These are phyloP conservation scores for Globisporangium barbulae DNA, from an alignment of 352 stramenopile genomes.

Conservation along the genomic window DNA sequence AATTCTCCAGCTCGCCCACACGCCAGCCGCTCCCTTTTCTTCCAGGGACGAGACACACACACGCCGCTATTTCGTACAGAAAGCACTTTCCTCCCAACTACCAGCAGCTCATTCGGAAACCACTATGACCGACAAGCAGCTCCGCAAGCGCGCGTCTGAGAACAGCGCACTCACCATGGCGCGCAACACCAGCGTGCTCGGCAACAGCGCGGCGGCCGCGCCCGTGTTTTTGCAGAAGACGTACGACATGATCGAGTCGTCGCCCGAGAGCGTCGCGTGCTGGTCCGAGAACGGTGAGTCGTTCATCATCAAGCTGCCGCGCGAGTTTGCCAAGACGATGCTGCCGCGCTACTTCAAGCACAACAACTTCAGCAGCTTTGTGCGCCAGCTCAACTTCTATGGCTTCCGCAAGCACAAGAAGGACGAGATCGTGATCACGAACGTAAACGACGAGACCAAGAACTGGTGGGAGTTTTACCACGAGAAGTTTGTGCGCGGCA, in stretches of 20 bases:
- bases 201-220: slow-evolving; percentile 21
- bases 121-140: slow-evolving; percentile 11
- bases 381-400: slow-evolving; percentile 94
- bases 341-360: slow-evolving; percentile 94
- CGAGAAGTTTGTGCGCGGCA: slow-evolving; percentile 85
- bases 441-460: slow-evolving; percentile 70
- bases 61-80: not conserved
- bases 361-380: slow-evolving; percentile 93
- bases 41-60: not conserved
- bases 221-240: slow-evolving; percentile 92
- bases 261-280: slow-evolving; percentile 59
- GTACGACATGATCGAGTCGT: slow-evolving; percentile 93
- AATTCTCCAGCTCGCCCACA: slow-evolving; percentile 6
- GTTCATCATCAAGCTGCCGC: slow-evolving; percentile 91
- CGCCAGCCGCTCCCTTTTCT: not conserved
- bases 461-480: slow-evolving; percentile 93
- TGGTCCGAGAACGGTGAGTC: slow-evolving; percentile 82
- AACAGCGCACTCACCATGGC: slow-evolving; percentile 19
- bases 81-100: not conserved
- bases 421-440: slow-evolving; percentile 83
- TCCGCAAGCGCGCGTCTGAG: slow-evolving; percentile 5
- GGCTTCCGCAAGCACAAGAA: slow-evolving; percentile 93
- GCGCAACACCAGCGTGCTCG: slow-evolving; percentile 10
- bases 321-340: slow-evolving; percentile 90
- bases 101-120: not conserved